Evolutionary conservation across 768 basidiomycete species (phyloP), one percentile per base, ranked within the genome.

Genomic region (Phylloporus scabripes): DNA sequence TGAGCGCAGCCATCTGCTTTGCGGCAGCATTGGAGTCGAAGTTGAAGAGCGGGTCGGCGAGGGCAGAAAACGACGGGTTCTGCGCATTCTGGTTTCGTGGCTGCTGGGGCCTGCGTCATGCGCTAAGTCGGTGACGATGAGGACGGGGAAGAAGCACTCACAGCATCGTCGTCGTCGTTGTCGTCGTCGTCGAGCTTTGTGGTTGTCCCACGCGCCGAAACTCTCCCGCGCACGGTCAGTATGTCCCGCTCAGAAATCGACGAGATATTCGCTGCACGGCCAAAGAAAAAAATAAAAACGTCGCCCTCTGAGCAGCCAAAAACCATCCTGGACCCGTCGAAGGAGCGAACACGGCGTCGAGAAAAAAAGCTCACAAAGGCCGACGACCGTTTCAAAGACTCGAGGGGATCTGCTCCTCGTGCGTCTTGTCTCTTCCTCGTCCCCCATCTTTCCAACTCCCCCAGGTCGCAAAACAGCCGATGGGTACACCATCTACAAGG

Each of bases 1-100:
- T 81, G 56, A 90, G 78, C 9, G 83, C 83, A 26, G 85, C 84
- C 79, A 89, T 85, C 70, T 91, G 88, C 66, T 89, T 91, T 50
- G 83, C 83, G 43, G 76, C 80, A 39, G 80, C 74, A 44, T 77
- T 74, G 51, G 83, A 72, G 67, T 90, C 85, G 55, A 87, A 73
- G 38, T 65, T 74, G 71, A 79, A 79, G 46, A 71, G 61, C 52
- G 72, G 66, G 49, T 73, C 72, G 38, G 51, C 26, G 34, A 62
- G 52, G 54, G 60, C 54, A n/a, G 58, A 15, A 43, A 59, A 65
- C 28, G 58, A 41, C 42, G 48, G 48, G 42, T 53, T 57, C 32
- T 64, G 62, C 15, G 37, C 18, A 21, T 38, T 45, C 43, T 61
- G 63, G 49, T 52, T 54, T 46, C 65, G 63, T 34, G 55, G n/a